These are phyloP conservation scores for Ceratocystis ficicola DNA, from an alignment of 2,329 filamentous ascomycete genomes.

Conservation along the genomic window DNA sequence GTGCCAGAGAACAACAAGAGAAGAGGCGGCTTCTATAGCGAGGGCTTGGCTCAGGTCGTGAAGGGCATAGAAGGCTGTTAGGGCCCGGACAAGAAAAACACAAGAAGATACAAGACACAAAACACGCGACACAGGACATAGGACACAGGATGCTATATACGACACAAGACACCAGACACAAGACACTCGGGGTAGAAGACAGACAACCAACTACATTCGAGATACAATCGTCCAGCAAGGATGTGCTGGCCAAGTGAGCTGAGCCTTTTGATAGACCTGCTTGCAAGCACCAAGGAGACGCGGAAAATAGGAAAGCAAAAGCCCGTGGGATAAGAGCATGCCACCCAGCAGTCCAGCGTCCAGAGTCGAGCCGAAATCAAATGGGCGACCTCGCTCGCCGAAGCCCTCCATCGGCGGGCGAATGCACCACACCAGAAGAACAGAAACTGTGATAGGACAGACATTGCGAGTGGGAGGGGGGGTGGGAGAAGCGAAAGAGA, in stretches of 20 bases:
- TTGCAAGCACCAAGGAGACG: constrained; percentile 4
- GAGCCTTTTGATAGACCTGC: constrained; percentile 11
- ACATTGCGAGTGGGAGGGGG: too few species aligned
- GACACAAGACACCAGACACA: neutral
- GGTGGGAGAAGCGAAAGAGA: too few species aligned
- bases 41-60: neutral
- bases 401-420: too few species aligned
- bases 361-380: too few species aligned
- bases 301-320: neutral
- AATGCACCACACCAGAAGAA: too few species aligned
- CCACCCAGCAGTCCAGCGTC: too few species aligned
- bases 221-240: neutral
- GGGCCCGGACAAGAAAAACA: neutral
- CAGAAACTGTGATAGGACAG: too few species aligned
- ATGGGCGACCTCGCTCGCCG: too few species aligned
- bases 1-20: constrained; percentile 2
- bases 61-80: neutral
- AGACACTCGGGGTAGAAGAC: neutral
- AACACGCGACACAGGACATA: neutral
- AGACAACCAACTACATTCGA: neutral
- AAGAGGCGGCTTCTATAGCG: neutral
- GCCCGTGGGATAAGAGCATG: neutral
- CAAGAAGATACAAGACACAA: neutral
- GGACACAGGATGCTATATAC: too few species aligned
- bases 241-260: constrained; percentile 3